Evolutionary conservation across 345 rosid genomes (phyloP).

Genomic region (Moringa oleifera): DNA sequence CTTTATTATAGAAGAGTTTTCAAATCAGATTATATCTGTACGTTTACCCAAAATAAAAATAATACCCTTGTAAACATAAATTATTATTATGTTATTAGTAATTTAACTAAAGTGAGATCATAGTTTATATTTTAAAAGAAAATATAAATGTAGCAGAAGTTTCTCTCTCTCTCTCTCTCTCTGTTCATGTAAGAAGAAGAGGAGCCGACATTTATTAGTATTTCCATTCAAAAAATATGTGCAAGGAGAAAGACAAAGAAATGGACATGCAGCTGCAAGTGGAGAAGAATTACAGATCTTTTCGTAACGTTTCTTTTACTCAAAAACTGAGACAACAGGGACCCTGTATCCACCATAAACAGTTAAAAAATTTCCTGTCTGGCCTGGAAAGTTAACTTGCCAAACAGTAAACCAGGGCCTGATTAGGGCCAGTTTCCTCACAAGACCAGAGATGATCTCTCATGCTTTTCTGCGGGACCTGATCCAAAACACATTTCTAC

Average conservation of each 20-base stretch:
- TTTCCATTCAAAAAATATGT: conserved; percentile 2
- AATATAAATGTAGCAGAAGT: background rate
- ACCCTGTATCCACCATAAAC: conserved; percentile 11
- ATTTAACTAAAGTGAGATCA: too few species aligned
- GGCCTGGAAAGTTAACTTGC: background rate
- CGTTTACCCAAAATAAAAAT: too few species aligned
- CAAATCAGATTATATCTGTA: too few species aligned
- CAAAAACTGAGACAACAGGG: conserved; percentile 19
- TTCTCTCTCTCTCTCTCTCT: background rate
- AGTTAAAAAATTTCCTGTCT: conserved; percentile 13
- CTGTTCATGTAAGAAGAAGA: background rate
- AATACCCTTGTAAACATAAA: too few species aligned
- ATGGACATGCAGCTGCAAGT: too few species aligned
- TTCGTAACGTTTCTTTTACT: conserved; percentile 26
- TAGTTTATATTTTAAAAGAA: too few species aligned
- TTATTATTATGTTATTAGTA: too few species aligned
- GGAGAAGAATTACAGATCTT: too few species aligned
- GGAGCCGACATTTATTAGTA: conserved; percentile 9
- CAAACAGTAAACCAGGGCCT: too few species aligned
- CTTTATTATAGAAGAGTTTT: too few species aligned
- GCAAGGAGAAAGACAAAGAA: background rate
- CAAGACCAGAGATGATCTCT: background rate
- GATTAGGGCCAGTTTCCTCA: conserved; percentile 2
- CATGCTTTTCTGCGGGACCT: background rate
- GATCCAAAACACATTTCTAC: too few species aligned